Conservation (phyloP, 2,329 filamentous ascomycete species). For the Neocucurbitaria cava region DNA sequence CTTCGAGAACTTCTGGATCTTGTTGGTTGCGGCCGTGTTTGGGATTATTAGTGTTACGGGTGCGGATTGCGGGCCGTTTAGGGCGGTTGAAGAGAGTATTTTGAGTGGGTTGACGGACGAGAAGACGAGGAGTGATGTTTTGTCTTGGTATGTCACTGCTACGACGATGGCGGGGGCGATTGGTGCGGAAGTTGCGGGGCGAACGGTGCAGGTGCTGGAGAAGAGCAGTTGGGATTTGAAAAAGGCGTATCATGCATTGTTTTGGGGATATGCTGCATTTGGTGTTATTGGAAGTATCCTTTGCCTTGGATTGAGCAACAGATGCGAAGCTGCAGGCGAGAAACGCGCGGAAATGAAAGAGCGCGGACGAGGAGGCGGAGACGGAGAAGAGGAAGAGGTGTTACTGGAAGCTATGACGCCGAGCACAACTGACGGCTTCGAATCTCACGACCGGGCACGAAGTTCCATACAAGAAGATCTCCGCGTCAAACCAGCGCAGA, state of each 20-base stretch:
- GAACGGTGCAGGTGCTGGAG: slow-evolving; percentile 50
- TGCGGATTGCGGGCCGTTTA: slow-evolving; percentile 44
- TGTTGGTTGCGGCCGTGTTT: slow-evolving; percentile 47
- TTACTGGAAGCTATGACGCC: slow-evolving; percentile 43
- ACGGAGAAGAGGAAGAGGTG: slow-evolving; percentile 44
- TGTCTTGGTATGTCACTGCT: slow-evolving; percentile 50
- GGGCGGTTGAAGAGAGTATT: slow-evolving; percentile 46
- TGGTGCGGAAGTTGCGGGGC: slow-evolving; percentile 47
- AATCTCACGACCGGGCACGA: slow-evolving; percentile 29
- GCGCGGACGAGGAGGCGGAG: slow-evolving; percentile 16
- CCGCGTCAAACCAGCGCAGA: slow-evolving; percentile 11
- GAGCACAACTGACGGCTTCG: slow-evolving; percentile 39
- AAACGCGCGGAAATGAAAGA: slow-evolving; percentile 36
- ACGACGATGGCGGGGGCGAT: slow-evolving; percentile 46
- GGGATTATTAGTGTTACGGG: slow-evolving; percentile 49
- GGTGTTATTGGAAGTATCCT: slow-evolving; percentile 50
- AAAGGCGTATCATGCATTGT: slow-evolving; percentile 51
- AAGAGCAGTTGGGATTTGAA: slow-evolving; percentile 45
- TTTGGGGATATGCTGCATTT: slow-evolving; percentile 53
- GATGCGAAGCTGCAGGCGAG: slow-evolving; percentile 50
- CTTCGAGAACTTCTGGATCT: slow-evolving; percentile 47
- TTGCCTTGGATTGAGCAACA: slow-evolving; percentile 48
- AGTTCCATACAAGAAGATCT: slow-evolving; percentile 22
- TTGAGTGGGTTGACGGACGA: slow-evolving; percentile 46
- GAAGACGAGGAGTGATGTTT: slow-evolving; percentile 45